These are phyloP conservation scores for Peniophora sp. DNA, from an alignment of 1,284 basidiomycete genomes.

Conservation along the genomic window DNA sequence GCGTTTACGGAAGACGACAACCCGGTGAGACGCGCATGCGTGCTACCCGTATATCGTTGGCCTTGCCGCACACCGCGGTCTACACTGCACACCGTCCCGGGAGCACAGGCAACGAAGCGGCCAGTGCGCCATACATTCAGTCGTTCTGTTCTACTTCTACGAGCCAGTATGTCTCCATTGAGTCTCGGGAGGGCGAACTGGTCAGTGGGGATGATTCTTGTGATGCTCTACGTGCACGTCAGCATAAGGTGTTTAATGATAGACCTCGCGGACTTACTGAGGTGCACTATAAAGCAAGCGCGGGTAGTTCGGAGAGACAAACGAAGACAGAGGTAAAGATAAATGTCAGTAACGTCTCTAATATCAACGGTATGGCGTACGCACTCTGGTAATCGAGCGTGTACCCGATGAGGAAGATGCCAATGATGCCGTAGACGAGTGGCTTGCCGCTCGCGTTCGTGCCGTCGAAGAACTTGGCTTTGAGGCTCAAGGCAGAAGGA, in stretches of 20 bases:
- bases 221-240: slow-evolving; percentile 58
- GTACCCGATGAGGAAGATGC: slow-evolving; percentile 80
- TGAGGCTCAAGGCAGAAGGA: slow-evolving; percentile 58
- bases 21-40: too few relatives aligned
- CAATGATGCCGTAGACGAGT: slow-evolving; percentile 65
- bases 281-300: slow-evolving; percentile 50
- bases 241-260: not conserved
- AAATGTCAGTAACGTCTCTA: slow-evolving; percentile 2
- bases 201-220: slow-evolving; percentile 78
- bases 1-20: too few relatives aligned
- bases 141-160: too few relatives aligned
- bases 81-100: too few relatives aligned
- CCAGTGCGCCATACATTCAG: too few relatives aligned
- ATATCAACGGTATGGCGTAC: slow-evolving; percentile 25
- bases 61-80: too few relatives aligned
- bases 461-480: slow-evolving; percentile 76
- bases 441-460: slow-evolving; percentile 79
- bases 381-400: slow-evolving; percentile 87
- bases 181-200: not conserved
- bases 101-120: too few relatives aligned
- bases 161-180: too few relatives aligned
- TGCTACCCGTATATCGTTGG: too few relatives aligned
- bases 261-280: slow-evolving; percentile 46
- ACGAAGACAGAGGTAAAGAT: not conserved
- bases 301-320: slow-evolving; percentile 1